phyloP scores from a whole-genome alignment of 2,329 filamentous ascomycete genomes.

The Pseudogymnoascus sp. region DNA sequence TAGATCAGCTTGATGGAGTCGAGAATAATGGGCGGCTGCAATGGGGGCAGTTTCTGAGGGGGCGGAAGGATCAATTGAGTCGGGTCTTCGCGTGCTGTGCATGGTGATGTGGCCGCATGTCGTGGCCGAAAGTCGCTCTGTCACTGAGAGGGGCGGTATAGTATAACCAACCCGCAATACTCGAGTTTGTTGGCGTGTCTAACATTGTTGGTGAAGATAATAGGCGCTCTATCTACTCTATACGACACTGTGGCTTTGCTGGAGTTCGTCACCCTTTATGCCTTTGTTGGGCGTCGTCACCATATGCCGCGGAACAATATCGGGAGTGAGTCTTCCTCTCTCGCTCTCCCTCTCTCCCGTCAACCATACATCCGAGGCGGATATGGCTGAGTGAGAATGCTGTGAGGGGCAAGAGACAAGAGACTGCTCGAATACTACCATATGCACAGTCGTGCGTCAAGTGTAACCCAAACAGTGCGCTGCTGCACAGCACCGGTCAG shows the following conservation, averaged over 20 bases:
- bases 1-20: not conserved
- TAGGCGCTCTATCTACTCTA: not conserved
- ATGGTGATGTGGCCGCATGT: not conserved
- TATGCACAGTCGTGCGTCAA: not conserved
- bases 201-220: not conserved
- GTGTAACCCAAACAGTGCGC: not conserved
- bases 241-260: not conserved
- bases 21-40: not conserved
- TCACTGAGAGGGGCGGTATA: not conserved
- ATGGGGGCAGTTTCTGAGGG: not conserved
- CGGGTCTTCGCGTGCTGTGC: not conserved
- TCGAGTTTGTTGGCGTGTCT: not conserved
- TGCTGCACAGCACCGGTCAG: not conserved
- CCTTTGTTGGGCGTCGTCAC: not conserved
- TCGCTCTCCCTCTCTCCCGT: not conserved
- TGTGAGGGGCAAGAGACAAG: not conserved
- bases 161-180: not conserved
- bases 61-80: constrained; percentile 1
- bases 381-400: not conserved
- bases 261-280: not conserved
- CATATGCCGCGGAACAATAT: not conserved
- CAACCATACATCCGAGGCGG: not conserved
- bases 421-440: constrained; percentile 2
- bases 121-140: not conserved
- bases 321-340: not conserved